Evolutionary conservation across 2,329 filamentous ascomycete genomes (phyloP).

Genomic region (Colletotrichum noveboracense): DNA sequence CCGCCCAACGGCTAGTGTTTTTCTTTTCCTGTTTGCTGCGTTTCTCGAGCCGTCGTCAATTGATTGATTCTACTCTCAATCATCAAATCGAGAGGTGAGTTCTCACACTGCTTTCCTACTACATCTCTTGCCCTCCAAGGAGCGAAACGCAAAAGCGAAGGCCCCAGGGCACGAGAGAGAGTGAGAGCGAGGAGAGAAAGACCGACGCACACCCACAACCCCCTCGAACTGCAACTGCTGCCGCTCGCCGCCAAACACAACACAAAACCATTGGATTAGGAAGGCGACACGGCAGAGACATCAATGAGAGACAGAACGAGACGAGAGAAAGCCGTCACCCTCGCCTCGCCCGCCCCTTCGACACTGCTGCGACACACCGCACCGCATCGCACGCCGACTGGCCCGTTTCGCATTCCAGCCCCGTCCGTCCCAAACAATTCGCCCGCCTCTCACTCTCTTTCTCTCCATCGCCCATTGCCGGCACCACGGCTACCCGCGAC

Average conservation of each 20-base stretch:
- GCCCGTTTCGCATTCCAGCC: conserved; percentile 14
- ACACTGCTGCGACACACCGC: background rate
- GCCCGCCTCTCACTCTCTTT: background rate
- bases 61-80: background rate
- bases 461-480: background rate
- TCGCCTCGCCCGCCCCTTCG: background rate
- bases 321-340: background rate
- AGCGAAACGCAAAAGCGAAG: background rate
- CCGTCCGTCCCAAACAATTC: conserved; percentile 5
- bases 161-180: background rate
- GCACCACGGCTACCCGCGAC: background rate
- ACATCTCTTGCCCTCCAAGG: background rate
- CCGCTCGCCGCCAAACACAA: background rate
- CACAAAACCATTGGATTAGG: background rate
- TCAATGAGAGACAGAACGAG: conserved; percentile 3
- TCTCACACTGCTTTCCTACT: background rate
- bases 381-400: background rate
- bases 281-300: conserved; percentile 14
- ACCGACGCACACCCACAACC: background rate
- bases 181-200: background rate
- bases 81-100: conserved; percentile 7
- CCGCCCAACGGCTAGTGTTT: conserved; percentile 20
- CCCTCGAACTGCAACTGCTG: background rate
- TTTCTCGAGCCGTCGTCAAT: background rate
- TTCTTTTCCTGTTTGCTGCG: conserved; percentile 25